A percentile compares a stretch with the other conserved stretches of the same genome.
Conservation (phyloP, 148 eudicot genomes). For the Heliamphora exappendiculata region DNA sequence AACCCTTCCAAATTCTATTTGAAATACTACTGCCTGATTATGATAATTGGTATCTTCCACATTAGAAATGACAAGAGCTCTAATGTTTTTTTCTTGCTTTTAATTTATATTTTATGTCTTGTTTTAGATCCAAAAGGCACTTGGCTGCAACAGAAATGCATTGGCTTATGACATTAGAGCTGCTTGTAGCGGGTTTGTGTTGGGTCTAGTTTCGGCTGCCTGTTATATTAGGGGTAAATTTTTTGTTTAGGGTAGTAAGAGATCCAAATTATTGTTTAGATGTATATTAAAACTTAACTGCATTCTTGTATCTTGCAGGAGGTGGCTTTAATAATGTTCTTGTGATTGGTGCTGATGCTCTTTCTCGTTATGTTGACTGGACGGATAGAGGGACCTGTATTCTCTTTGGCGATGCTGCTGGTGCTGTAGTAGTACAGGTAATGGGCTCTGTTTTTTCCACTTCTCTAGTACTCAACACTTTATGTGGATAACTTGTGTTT, state of each 20-base stretch:
- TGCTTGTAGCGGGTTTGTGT: constrained; percentile 86
- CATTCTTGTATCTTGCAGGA: constrained; percentile 28
- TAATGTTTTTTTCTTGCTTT: not conserved
- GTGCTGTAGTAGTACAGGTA: constrained; percentile 92
- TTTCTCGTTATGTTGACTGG: constrained; percentile 95
- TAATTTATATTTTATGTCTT: not conserved
- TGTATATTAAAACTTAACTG: not conserved
- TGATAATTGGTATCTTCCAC: not conserved
- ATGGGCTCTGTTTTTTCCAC: not conserved
- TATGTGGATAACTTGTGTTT: not conserved
- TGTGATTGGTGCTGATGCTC: constrained; percentile 88
- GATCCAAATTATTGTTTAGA: constrained; percentile 1
- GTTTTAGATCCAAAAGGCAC: constrained; percentile 66
- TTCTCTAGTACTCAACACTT: no score
- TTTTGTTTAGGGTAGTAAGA: constrained; percentile 16
- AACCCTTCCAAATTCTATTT: not conserved
- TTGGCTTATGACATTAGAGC: constrained; percentile 90
- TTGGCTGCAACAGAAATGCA: constrained; percentile 79
- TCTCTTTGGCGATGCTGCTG: constrained; percentile 98
- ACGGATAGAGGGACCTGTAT: constrained; percentile 95
- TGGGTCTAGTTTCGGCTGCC: constrained; percentile 87
- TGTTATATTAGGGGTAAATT: constrained; percentile 74
- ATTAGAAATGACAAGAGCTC: not conserved
- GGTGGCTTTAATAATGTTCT: constrained; percentile 85
- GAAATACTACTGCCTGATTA: not conserved